Evolutionary conservation across 257 asterid genomes (phyloP), one percentile per base, ranked within the genome.

Genomic region (Solanum acaule): DNA sequence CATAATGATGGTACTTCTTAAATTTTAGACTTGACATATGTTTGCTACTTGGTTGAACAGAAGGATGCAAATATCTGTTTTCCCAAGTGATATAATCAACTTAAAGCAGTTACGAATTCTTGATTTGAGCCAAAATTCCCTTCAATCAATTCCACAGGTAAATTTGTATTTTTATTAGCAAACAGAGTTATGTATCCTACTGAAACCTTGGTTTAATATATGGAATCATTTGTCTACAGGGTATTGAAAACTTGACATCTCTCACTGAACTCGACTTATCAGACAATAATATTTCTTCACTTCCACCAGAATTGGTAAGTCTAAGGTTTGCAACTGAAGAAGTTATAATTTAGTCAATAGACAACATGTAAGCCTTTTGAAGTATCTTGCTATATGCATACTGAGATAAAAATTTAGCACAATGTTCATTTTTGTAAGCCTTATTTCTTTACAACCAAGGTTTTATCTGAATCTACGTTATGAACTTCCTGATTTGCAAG

Each of bases 251-350:
- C 89, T 90, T 97, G 92, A 92, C 94, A 76, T 92, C 95, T 88
- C 97, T 97, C 72, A 61, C 92, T 12, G 98, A 96, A 92, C 98
- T 97, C 84, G 94, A 93, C 92, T 90, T 97, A 42, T 95, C 99
- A 75, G 97, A 97, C 93, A 97, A 97, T 91, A 94, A 95, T 86
- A 92, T 97, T 89, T 91, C 98, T 86, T 90, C 93, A 34, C 95
- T 96, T 91, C 97, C 99, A 44, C 96, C 99, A 25, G 94, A 94
- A 81, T 92, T 97, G 96, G 99, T 97, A 61, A 88, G 94, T 89
- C 46, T 37, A 42, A 83, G 86, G 86, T 72, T 52, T 40, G 27
- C 22, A 84, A 40, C 78, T 68, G 22, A 42, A 88, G 29, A 63
- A 49, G 29, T 82, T 49, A 31, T 49, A 82, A 10, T 82, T 82